Evolutionary conservation across 2,329 filamentous ascomycete genomes (phyloP).

Genomic region (Cladophialophora chaetospira): DNA sequence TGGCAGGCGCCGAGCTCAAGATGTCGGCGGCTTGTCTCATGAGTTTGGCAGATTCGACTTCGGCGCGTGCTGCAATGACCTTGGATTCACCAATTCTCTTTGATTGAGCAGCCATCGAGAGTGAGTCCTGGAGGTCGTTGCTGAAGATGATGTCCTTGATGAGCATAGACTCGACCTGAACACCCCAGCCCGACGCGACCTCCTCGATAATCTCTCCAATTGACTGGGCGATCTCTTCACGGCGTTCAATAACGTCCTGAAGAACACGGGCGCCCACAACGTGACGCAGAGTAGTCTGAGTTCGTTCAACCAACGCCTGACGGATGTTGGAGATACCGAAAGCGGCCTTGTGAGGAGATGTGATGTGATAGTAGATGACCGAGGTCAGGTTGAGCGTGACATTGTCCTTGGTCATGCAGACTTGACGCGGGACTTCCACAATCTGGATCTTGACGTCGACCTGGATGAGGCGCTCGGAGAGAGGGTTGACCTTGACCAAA

Average conservation of each 20-base stretch:
- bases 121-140: slow-evolving; percentile 89
- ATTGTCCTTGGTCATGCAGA: slow-evolving; percentile 99
- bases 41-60: slow-evolving; percentile 93
- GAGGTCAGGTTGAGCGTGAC: slow-evolving; percentile 91
- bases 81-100: slow-evolving; percentile 99
- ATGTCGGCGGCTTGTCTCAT: slow-evolving; percentile 82
- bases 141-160: slow-evolving; percentile 99
- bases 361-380: slow-evolving; percentile 99
- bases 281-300: slow-evolving; percentile 94
- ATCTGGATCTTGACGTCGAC: slow-evolving; percentile 99
- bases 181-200: slow-evolving; percentile 90
- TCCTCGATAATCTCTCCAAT: slow-evolving; percentile 98
- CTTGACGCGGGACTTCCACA: slow-evolving; percentile 89
- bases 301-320: slow-evolving; percentile 95
- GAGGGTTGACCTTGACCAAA: slow-evolving; percentile 94
- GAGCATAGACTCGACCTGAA: slow-evolving; percentile 95
- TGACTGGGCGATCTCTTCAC: slow-evolving; percentile 92
- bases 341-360: slow-evolving; percentile 90
- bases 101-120: slow-evolving; percentile 97
- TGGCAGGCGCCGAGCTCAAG: slow-evolving; percentile 84
- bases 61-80: slow-evolving; percentile 94
- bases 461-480: slow-evolving; percentile 84
- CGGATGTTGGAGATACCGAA: slow-evolving; percentile 95
- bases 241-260: slow-evolving; percentile 97
- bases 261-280: slow-evolving; percentile 93